Percentiles rank a stretch among this genome's conserved stretches.
phyloP scores from a whole-genome alignment of 1,139 yeast genomes.

The Casaregolazyma lundiana region DNA sequence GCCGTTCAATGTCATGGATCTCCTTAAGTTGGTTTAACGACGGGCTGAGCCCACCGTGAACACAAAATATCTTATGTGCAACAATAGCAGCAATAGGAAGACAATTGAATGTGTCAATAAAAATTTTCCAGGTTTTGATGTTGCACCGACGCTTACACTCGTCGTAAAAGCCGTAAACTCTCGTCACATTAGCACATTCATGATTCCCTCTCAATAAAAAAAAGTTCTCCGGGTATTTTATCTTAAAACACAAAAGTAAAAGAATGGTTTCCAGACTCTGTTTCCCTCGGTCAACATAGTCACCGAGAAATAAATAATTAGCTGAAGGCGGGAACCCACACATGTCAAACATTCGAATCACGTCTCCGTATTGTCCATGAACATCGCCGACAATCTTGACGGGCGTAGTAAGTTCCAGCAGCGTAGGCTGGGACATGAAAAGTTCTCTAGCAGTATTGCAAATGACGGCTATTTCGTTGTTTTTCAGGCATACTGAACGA shows the following conservation, averaged over 20 bases:
- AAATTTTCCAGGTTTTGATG: slow-evolving; percentile 88
- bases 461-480: slow-evolving; percentile 76
- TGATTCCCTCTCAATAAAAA: slow-evolving; percentile 91
- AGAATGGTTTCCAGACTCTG: slow-evolving; percentile 89
- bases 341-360: slow-evolving; percentile 84
- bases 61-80: slow-evolving; percentile 94
- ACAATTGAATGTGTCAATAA: slow-evolving; percentile 90
- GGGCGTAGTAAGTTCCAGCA: slow-evolving; percentile 87
- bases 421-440: slow-evolving; percentile 80
- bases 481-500: slow-evolving; percentile 80
- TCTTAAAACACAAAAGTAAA: slow-evolving; percentile 80
- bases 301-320: slow-evolving; percentile 87
- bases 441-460: slow-evolving; percentile 87
- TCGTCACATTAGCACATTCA: slow-evolving; percentile 93
- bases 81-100: slow-evolving; percentile 94
- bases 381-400: slow-evolving; percentile 97
- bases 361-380: slow-evolving; percentile 93
- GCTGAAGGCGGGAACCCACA: slow-evolving; percentile 98
- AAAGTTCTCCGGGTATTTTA: slow-evolving; percentile 94
- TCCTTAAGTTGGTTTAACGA: slow-evolving; percentile 88
- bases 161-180: slow-evolving; percentile 94
- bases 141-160: slow-evolving; percentile 93
- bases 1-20: slow-evolving; percentile 83
- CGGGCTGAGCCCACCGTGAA: slow-evolving; percentile 95
- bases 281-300: slow-evolving; percentile 95